Evolutionary conservation across 2,329 filamentous ascomycete species (phyloP).

Genomic region (Ramularia endophylla): DNA sequence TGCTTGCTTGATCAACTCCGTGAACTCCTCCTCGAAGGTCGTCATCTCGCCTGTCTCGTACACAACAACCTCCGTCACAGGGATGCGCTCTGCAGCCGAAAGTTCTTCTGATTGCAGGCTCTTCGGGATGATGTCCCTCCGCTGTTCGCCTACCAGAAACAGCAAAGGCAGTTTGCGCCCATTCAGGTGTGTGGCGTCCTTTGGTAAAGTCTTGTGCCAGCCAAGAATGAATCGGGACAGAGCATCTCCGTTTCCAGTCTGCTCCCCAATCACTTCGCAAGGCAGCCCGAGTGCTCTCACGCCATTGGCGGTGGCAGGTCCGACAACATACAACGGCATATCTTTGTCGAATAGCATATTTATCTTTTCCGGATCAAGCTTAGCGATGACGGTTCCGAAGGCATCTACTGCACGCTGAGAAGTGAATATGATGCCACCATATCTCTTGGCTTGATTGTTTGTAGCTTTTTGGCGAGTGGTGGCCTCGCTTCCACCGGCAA

Average conservation of each 20-base stretch:
- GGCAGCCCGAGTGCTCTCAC: constrained; percentile 49
- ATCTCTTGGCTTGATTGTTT: constrained; percentile 39
- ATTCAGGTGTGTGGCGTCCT: constrained; percentile 24
- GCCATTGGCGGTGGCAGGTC: constrained; percentile 72
- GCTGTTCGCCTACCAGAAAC: constrained; percentile 85
- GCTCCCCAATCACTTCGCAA: constrained; percentile 65
- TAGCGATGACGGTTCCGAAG: constrained; percentile 58
- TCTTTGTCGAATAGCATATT: constrained; percentile 38
- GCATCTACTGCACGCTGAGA: constrained; percentile 79
- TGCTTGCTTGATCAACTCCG: constrained; percentile 38
- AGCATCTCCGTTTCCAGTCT: constrained; percentile 78
- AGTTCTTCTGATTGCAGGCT: constrained; percentile 60
- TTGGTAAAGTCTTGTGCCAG: constrained; percentile 56
- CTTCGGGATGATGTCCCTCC: constrained; percentile 82
- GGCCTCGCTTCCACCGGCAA: constrained; percentile 28
- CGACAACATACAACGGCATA: constrained; percentile 70
- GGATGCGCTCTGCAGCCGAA: constrained; percentile 48
- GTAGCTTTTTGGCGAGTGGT: constrained; percentile 26
- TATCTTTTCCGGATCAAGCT: constrained; percentile 35
- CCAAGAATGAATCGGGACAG: constrained; percentile 72
- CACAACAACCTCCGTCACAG: constrained; percentile 72
- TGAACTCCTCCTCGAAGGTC: constrained; percentile 67
- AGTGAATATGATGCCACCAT: constrained; percentile 77
- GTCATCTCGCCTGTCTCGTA: constrained; percentile 83
- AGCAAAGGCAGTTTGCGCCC: constrained; percentile 57